Conservation (phyloP, 164 flowering plant genomes). For the Brasenia schreberi region DNA sequence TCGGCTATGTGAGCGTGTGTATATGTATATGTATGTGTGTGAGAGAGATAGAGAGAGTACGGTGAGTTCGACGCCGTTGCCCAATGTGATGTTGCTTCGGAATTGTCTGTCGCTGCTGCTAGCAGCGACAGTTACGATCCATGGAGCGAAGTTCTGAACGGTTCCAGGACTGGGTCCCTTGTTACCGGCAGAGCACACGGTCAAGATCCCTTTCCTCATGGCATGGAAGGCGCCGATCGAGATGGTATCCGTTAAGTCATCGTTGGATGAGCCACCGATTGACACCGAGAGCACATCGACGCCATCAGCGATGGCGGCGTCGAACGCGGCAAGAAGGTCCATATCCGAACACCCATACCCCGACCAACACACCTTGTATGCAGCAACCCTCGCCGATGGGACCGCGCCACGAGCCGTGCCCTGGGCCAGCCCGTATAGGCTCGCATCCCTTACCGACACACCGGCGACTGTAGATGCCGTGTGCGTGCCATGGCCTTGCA, state of each 20-base stretch:
- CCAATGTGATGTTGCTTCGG: conserved; percentile 34
- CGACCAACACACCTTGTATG: conserved; percentile 75
- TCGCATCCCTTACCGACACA: conserved; percentile 26
- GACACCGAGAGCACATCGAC: conserved; percentile 76
- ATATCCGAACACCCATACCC: conserved; percentile 43
- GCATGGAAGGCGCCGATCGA: conserved; percentile 75
- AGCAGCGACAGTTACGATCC: conserved; percentile 80
- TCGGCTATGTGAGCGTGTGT: too few species aligned
- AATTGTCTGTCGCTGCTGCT: conserved; percentile 48
- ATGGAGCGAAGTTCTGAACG: conserved; percentile 53
- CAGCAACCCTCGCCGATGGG: conserved; percentile 58
- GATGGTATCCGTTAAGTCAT: conserved; percentile 25
- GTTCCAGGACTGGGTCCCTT: conserved; percentile 32
- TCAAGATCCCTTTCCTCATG: conserved; percentile 52
- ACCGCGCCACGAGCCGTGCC: conserved; percentile 76
- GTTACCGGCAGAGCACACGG: conserved; percentile 65
- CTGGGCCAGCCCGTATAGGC: conserved; percentile 44
- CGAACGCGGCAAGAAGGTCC: conserved; percentile 71
- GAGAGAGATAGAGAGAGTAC: conserved; percentile 36
- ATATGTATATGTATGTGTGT: conserved; percentile 11
- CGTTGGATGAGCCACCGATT: conserved; percentile 23
- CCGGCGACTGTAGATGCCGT: conserved; percentile 76
- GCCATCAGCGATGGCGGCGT: conserved; percentile 69
- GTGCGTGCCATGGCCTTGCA: conserved; percentile 74
- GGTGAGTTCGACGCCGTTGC: conserved; percentile 30